Evolutionary conservation across 2,329 filamentous ascomycete species (phyloP), one percentile per base, ranked within the genome.

Genomic region (Sclerotinia sclerotiorum): DNA sequence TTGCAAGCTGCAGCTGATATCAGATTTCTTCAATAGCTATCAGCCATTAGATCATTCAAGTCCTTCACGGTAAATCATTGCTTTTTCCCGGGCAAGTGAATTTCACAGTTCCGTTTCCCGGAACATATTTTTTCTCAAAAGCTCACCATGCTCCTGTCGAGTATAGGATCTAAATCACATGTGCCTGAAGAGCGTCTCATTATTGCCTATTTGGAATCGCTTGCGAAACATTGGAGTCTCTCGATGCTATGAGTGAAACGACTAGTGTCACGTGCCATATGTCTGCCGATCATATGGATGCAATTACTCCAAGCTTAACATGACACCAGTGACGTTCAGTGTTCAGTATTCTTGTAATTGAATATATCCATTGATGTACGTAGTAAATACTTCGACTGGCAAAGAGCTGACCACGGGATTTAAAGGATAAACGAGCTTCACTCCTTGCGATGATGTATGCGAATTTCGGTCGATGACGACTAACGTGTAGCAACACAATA

Each of bases 351-450:
- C 1, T 17, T 32, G 15, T 55, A 19, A n/a, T 35, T 1, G 15
- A 15, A n/a, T 5, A 0, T 10, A 3, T 19, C 3, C 10, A 1
- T 19, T 19, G 6, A 2, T 8, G 10, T 0, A 5, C 21, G 19
- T 49, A 10, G n/a, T n/a, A 32, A 24, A 5, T 13, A 24, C 10
- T 5, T 61, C n/a, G 27, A 19, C 1, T 48, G 4, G 11, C 4
- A 55, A 21, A 5, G 1, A 3, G 3, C 5, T 32, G 29, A 21
- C 1, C 1, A 2, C 2, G 32, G 3, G 3, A 3, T 17, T 46
- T 32, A 13, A 10, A 15, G 17, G 17, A 5, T 46, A 2, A 0
- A 3, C 13, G 2, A 8, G 19, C 13, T 0, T 5, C 19, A 17
- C 8, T 15, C 21, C 11, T 29, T 5, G 42, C 44, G 4, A 49